Conservation (phyloP, 2,329 filamentous ascomycete genomes). For the Exophiala phaeomuriformis region DNA sequence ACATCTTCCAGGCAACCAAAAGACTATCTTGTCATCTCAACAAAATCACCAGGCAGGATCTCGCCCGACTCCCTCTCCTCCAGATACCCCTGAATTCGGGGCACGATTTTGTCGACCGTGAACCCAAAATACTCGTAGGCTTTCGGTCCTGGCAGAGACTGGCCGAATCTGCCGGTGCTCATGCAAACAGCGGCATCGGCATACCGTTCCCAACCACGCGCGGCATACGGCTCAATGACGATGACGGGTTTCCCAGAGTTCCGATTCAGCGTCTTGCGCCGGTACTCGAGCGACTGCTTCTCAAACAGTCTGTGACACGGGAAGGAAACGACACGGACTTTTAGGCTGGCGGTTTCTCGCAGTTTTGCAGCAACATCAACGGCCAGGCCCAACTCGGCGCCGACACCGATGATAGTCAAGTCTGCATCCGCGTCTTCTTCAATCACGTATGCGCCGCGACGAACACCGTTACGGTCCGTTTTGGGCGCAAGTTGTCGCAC, state of each 20-base stretch:
- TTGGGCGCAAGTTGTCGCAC: conserved; percentile 35
- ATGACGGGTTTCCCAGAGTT: conserved; percentile 35
- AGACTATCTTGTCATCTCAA: conserved; percentile 2
- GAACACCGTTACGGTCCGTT: conserved; percentile 30
- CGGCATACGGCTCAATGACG: conserved; percentile 43
- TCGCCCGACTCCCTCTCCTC: not conserved
- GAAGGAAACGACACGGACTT: conserved; percentile 42
- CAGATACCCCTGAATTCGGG: conserved; percentile 1
- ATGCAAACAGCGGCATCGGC: conserved; percentile 43
- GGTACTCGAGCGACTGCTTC: conserved; percentile 39
- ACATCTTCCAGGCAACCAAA: not conserved
- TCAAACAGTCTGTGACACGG: conserved; percentile 45
- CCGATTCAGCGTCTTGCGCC: conserved; percentile 34
- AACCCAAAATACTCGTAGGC: conserved; percentile 29
- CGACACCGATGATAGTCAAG: conserved; percentile 43
- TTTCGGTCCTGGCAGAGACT: conserved; percentile 25
- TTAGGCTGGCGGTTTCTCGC: conserved; percentile 31
- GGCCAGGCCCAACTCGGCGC: conserved; percentile 43
- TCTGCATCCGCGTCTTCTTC: conserved; percentile 31
- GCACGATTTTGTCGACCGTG: conserved; percentile 6
- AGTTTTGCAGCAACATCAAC: conserved; percentile 38
- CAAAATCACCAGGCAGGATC: conserved; percentile 5
- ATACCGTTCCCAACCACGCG: conserved; percentile 46
- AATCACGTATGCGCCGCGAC: conserved; percentile 39
- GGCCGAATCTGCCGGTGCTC: conserved; percentile 38